Evolutionary conservation across 306 rosid species (phyloP).

Genomic region (Fagus crenata): DNA sequence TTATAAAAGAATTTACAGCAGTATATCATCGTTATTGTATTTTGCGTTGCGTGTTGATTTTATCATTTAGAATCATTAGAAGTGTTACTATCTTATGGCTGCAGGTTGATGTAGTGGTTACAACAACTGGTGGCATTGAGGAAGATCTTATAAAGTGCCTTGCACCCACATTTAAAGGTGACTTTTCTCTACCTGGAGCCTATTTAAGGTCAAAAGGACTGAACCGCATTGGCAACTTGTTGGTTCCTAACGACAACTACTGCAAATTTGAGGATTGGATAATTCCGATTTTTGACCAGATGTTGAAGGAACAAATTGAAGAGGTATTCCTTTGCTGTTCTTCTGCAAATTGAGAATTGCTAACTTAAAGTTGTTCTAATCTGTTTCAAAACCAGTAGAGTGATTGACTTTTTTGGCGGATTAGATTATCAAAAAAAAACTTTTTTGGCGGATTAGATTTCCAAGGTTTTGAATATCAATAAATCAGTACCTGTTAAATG

Average conservation of each 20-base stretch:
- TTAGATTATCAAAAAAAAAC: background rate
- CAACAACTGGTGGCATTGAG: slow-evolving; percentile 92
- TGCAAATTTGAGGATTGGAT: slow-evolving; percentile 98
- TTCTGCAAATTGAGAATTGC: background rate
- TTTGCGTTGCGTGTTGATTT: background rate
- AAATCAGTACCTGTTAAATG: background rate
- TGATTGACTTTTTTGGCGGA: background rate
- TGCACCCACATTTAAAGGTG: slow-evolving; percentile 86
- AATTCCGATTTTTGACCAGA: slow-evolving; percentile 82
- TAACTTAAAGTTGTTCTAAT: background rate
- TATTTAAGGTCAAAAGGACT: slow-evolving; percentile 77
- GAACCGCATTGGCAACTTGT: slow-evolving; percentile 88
- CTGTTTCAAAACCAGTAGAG: background rate
- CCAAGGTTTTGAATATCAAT: too few species aligned
- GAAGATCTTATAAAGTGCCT: slow-evolving; percentile 94
- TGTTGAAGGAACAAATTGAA: slow-evolving; percentile 74
- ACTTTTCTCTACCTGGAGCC: slow-evolving; percentile 73
- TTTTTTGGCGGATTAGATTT: background rate
- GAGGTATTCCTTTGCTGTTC: slow-evolving; percentile 49
- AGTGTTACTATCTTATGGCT: background rate
- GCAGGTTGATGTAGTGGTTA: slow-evolving; percentile 84
- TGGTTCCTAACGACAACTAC: slow-evolving; percentile 89
- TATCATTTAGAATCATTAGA: background rate
- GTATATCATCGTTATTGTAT: background rate
- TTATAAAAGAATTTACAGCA: background rate